Conservation (phyloP, 2,329 filamentous ascomycete species). For the Amesomyces nigricolor region DNA sequence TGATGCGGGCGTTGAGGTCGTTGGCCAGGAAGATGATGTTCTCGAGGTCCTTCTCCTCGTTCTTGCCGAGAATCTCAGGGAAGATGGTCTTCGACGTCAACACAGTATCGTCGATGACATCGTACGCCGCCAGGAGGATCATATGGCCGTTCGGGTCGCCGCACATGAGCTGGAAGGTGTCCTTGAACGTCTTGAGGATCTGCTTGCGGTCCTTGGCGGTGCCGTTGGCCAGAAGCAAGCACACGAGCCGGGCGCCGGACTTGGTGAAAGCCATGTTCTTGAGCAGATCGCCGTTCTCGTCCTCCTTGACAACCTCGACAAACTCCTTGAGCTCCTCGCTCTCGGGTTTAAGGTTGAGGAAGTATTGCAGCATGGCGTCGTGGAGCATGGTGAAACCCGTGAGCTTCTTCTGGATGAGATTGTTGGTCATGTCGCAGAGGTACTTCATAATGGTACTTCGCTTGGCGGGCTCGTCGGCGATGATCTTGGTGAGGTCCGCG, state of each 20-base stretch:
- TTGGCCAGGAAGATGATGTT: conserved; percentile 61
- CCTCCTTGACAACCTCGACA: conserved; percentile 82
- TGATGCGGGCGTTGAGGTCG: conserved; percentile 57
- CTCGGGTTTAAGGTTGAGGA: conserved; percentile 68
- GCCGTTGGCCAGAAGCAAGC: conserved; percentile 75
- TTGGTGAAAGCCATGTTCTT: conserved; percentile 97
- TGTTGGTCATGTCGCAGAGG: conserved; percentile 81
- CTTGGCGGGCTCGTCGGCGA: conserved; percentile 77
- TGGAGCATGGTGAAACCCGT: conserved; percentile 97
- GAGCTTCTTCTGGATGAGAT: conserved; percentile 90
- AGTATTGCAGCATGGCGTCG: conserved; percentile 97
- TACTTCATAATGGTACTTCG: conserved; percentile 79
- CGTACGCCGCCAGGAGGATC: conserved; percentile 78
- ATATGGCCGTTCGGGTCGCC: conserved; percentile 72
- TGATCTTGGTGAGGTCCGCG: conserved; percentile 67
- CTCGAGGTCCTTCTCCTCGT: conserved; percentile 54
- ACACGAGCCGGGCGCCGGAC: conserved; percentile 76
- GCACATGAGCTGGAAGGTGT: conserved; percentile 80
- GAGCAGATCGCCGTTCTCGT: conserved; percentile 81
- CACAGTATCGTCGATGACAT: conserved; percentile 92
- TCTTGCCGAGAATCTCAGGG: conserved; percentile 74
- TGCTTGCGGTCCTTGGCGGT: conserved; percentile 89
- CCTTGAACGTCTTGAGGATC: conserved; percentile 80
- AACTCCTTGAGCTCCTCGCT: conserved; percentile 82
- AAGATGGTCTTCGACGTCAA: conserved; percentile 81